A percentile compares a stretch with the other conserved stretches of the same genome.
Evolutionary conservation across 169 alveolate genomes (phyloP).

Genomic region (Cryptosporidium meleagridis): DNA sequence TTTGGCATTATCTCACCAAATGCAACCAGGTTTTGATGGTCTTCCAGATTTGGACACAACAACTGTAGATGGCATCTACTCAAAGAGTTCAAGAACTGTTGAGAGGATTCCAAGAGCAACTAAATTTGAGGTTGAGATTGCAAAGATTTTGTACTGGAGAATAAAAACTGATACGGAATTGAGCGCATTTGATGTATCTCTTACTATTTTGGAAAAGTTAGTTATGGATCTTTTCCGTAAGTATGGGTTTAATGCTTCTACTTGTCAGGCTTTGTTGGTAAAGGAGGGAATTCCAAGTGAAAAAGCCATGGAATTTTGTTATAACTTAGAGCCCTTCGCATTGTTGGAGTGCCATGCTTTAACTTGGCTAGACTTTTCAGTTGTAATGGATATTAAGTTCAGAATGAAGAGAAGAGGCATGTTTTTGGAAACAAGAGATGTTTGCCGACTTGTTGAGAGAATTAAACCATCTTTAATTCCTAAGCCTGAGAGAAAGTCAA

Average conservation of each 20-base stretch:
- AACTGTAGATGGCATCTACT: not conserved
- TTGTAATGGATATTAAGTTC: conserved; percentile 54
- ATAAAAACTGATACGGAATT: conserved; percentile 45
- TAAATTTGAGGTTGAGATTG: conserved; percentile 42
- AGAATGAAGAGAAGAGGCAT: conserved; percentile 72
- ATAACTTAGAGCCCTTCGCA: conserved; percentile 67
- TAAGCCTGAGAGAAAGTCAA: conserved; percentile 59
- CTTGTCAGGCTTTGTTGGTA: conserved; percentile 47
- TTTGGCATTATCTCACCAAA: conserved; percentile 2
- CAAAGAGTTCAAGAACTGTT: not conserved
- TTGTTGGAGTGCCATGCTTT: conserved; percentile 62
- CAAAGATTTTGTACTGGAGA: conserved; percentile 68
- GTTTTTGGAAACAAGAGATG: conserved; percentile 65
- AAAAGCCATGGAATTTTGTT: conserved; percentile 47
- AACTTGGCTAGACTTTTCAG: conserved; percentile 69
- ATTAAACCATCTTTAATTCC: conserved; percentile 70
- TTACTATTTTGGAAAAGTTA: conserved; percentile 31
- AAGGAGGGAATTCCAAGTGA: conserved; percentile 36
- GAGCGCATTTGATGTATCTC: conserved; percentile 25
- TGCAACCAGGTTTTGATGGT: not conserved
- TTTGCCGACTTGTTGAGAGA: conserved; percentile 62
- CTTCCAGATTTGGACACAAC: not conserved
- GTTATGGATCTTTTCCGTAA: conserved; percentile 46
- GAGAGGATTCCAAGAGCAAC: conserved; percentile 35
- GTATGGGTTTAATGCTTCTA: conserved; percentile 42